Conservation (phyloP, 1,139 yeast genomes). For the Kluyveromyces marxianus region DNA sequence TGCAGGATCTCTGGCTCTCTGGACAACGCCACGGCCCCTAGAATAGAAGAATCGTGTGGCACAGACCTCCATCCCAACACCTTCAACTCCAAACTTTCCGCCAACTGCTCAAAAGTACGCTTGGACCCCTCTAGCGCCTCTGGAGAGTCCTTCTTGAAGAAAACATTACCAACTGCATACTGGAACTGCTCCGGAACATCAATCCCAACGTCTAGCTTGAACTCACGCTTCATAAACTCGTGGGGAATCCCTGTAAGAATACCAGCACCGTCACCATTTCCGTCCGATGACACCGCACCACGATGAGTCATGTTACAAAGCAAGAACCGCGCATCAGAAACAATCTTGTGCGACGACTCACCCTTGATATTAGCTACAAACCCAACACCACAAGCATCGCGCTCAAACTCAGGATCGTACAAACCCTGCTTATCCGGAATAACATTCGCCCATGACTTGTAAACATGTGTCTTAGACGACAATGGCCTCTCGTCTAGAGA, state of each 20-base stretch:
- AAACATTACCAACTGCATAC: slow-evolving; percentile 91
- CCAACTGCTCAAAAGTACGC: slow-evolving; percentile 72
- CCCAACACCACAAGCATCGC: slow-evolving; percentile 98
- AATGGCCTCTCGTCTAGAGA: slow-evolving; percentile 43
- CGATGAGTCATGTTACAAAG: slow-evolving; percentile 98
- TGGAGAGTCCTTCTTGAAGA: slow-evolving; percentile 62
- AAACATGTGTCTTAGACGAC: slow-evolving; percentile 50
- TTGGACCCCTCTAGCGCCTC: slow-evolving; percentile 58
- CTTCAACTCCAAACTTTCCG: slow-evolving; percentile 63
- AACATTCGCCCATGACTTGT: slow-evolving; percentile 86
- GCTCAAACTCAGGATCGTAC: slow-evolving; percentile 88
- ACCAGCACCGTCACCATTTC: slow-evolving; percentile 99
- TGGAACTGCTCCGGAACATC: slow-evolving; percentile 71
- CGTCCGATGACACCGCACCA: slow-evolving; percentile 94
- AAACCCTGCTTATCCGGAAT: slow-evolving; percentile 84
- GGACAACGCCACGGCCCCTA: slow-evolving; percentile 91
- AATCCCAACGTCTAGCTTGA: slow-evolving; percentile 41
- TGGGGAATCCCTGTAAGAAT: slow-evolving; percentile 90
- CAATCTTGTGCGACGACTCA: slow-evolving; percentile 77
- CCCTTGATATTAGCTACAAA: slow-evolving; percentile 95
- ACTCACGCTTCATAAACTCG: slow-evolving; percentile 76
- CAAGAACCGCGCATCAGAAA: slow-evolving; percentile 79
- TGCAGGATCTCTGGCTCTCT: slow-evolving; percentile 89
- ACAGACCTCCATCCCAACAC: slow-evolving; percentile 94
- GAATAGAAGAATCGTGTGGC: slow-evolving; percentile 87